Evolutionary conservation across 257 asterid species (phyloP).

Genomic region (Solanum appendiculatum): DNA sequence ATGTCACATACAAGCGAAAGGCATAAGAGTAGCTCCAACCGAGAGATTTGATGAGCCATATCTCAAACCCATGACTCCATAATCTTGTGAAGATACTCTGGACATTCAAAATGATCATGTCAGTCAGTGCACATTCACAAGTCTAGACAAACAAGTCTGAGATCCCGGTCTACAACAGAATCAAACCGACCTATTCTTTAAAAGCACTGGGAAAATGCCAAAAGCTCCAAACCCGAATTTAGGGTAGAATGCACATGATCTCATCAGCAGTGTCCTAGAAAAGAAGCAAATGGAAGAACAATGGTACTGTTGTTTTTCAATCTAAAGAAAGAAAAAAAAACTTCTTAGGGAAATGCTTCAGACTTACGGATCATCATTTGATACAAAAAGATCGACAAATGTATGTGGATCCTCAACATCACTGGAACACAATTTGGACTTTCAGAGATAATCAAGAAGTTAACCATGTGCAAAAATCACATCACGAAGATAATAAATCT

Average conservation of each 20-base stretch:
- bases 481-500: background rate
- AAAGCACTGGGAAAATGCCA: conserved; percentile 70
- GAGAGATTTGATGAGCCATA: conserved; percentile 87
- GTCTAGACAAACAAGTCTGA: conserved; percentile 1
- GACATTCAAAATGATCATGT: conserved; percentile 19
- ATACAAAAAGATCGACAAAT: conserved; percentile 64
- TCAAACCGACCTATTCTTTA: conserved; percentile 52
- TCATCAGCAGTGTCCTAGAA: conserved; percentile 50
- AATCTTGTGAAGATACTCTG: conserved; percentile 64
- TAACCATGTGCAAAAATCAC: background rate
- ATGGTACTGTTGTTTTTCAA: background rate
- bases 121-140: background rate
- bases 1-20: conserved; percentile 48
- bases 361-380: conserved; percentile 84
- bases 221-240: conserved; percentile 74
- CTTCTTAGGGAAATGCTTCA: conserved; percentile 5
- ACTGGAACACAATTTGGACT: conserved; percentile 27
- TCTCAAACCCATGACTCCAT: conserved; percentile 85
- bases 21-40: conserved; percentile 66
- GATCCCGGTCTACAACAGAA: background rate
- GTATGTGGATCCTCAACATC: conserved; percentile 80
- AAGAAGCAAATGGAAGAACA: conserved; percentile 9
- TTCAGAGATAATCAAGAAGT: background rate
- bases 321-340: background rate
- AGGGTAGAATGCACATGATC: conserved; percentile 80